A percentile compares a stretch with the other conserved stretches of the same genome.
Evolutionary conservation across 2,329 filamentous ascomycete genomes (phyloP).

Genomic region (Alternaria metachromatica): DNA sequence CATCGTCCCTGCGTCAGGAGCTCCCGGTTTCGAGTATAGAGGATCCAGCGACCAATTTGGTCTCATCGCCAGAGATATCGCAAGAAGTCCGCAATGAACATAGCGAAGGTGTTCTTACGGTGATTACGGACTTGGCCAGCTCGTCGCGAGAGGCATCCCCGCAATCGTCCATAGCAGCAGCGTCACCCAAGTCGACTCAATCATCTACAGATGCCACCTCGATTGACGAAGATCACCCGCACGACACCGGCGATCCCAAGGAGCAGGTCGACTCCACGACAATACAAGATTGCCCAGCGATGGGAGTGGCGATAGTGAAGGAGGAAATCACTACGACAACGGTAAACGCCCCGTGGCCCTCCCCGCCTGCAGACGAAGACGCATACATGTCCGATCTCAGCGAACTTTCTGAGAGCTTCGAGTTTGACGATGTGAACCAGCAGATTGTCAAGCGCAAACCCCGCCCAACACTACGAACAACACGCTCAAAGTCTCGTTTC

Average conservation of each 20-base stretch:
- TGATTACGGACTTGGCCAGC: conserved; percentile 36
- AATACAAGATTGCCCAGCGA: conserved; percentile 27
- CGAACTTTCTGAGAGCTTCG: conserved; percentile 48
- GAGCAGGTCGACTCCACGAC: conserved; percentile 32
- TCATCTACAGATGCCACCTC: conserved; percentile 48
- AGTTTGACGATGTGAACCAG: conserved; percentile 48
- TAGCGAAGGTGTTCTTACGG: conserved; percentile 37
- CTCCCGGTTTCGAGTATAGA: conserved; percentile 44
- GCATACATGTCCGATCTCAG: conserved; percentile 47
- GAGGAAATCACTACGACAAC: conserved; percentile 36
- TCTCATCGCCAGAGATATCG: conserved; percentile 21
- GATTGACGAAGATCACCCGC: conserved; percentile 40
- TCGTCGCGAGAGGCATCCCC: conserved; percentile 41
- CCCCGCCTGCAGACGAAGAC: conserved; percentile 39
- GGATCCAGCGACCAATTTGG: conserved; percentile 28
- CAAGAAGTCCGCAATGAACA: conserved; percentile 42
- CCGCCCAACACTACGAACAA: conserved; percentile 37
- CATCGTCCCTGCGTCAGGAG: conserved; percentile 40
- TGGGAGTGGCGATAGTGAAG: conserved; percentile 41
- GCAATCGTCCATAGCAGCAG: conserved; percentile 32
- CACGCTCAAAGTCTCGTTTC: conserved; percentile 45
- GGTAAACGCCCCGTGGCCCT: conserved; percentile 39
- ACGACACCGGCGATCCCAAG: conserved; percentile 16
- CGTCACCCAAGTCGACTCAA: conserved; percentile 44
- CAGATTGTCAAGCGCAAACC: conserved; percentile 47